Base-by-base conservation (phyloP, 2,329 filamentous ascomycete genomes). In the Dryadomyces sulphureus region DNA sequence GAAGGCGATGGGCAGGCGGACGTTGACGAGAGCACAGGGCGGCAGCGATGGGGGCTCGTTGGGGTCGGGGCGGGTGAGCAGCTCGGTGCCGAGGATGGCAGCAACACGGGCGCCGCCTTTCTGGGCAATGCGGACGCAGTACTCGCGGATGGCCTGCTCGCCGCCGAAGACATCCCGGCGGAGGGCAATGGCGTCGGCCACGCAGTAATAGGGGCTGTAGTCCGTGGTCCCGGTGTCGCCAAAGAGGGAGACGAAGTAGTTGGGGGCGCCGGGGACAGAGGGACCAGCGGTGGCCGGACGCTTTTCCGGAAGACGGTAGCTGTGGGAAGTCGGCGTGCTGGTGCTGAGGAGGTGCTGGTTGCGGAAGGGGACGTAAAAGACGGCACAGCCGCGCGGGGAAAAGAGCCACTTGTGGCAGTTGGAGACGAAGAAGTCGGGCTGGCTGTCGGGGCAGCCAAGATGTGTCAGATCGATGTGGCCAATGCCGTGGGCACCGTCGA, bases 321-420 rank as follows among this genome's bases (percentile, higher is more conserved):
- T 79, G 59, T 80, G 77, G 4, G 78, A 81, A 0, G 83, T 87
- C 1, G 84, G 83, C 9, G 84, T 62, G 0, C 77, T 77, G 16
- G 75, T 77, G 38, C 75, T 72, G 42, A 89, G 76, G 35, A 83
- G 62, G 49, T 68, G 64, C 54, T 88, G 84, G 59, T 84, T 81
- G 39, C 73, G 69, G 24, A 67, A 55, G 0, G 81, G 79, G 4
- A 86, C 80, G 60, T 85, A 77, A 53, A 89, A 69, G 16, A 86
- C 61, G 0, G 81, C 80, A 55, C 78, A 82, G 41, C 76, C 77
- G 45, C 83, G 77, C 11, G 84, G 84, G 4, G 74, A 71, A 57
- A 73, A 80, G 7, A 89, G 72, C 84, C 84, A 89, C 58, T 85
- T 86, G 62, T 86, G 79, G 51, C 73, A 77, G 56, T 88, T 89